These are phyloP conservation scores for Ophioceras dolichostomum DNA, from an alignment of 2,329 filamentous ascomycete species.

Conservation along the genomic window DNA sequence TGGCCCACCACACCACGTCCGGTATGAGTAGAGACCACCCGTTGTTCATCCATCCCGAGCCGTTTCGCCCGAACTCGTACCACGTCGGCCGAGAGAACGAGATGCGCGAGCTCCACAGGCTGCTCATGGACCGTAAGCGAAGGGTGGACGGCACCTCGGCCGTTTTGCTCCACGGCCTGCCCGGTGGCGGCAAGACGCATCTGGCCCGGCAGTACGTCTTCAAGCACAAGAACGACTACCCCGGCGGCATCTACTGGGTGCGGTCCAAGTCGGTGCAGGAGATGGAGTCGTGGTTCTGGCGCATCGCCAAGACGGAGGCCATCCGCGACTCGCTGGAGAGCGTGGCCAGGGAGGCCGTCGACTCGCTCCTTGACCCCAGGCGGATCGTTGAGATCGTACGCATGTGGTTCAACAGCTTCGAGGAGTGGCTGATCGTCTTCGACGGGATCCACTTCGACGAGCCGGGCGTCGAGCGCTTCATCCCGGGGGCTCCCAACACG, in stretches of 20 bases:
- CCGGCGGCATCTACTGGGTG: conserved; percentile 59
- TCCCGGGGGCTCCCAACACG: conserved; percentile 51
- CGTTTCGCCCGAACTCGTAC: conserved; percentile 49
- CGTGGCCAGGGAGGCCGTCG: conserved; percentile 8
- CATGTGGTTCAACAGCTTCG: conserved; percentile 46
- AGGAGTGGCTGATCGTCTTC: conserved; percentile 56
- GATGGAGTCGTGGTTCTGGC: conserved; percentile 50
- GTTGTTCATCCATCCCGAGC: conserved; percentile 36
- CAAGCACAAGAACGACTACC: conserved; percentile 42
- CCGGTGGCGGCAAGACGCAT: conserved; percentile 58
- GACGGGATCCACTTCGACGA: conserved; percentile 53
- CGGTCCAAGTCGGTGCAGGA: conserved; percentile 47
- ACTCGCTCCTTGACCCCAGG: conserved; percentile 20
- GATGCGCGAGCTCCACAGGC: conserved; percentile 42
- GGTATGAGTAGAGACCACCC: too few relatives aligned
- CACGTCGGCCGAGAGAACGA: conserved; percentile 50
- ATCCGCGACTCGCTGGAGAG: conserved; percentile 20
- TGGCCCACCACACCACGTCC: too few relatives aligned
- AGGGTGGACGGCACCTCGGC: conserved; percentile 46
- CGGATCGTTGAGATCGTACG: conserved; percentile 45
- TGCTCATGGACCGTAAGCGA: conserved; percentile 44
- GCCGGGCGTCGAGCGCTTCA: conserved; percentile 43
- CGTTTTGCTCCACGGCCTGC: conserved; percentile 50
- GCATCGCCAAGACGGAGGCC: conserved; percentile 47
- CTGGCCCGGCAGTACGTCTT: conserved; percentile 57